Conservation (phyloP, 768 basidiomycete genomes). For the Rubroboletus pulcherrimus region DNA sequence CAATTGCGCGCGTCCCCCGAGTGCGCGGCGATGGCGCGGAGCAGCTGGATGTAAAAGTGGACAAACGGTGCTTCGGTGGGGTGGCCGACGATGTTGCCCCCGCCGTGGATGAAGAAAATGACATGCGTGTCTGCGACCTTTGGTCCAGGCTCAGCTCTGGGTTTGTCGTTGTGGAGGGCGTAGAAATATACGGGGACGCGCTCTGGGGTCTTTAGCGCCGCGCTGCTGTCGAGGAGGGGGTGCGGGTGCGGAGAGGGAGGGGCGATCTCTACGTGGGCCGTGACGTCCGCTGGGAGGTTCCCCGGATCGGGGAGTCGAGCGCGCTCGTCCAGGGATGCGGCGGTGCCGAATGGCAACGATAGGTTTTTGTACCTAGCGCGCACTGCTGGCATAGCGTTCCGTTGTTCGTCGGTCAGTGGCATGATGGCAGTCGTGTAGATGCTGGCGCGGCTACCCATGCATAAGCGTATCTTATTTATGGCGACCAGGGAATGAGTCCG, state of each 20-base stretch:
- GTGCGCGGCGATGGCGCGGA: conserved; percentile 4
- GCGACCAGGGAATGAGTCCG: neutral
- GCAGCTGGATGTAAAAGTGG: conserved; percentile 5
- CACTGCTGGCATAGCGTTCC: neutral
- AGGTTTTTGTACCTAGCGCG: neutral
- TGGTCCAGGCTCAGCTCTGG: neutral
- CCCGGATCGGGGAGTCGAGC: neutral
- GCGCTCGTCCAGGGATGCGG: conserved; percentile 16
- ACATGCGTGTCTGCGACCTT: conserved; percentile 5
- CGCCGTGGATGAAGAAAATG: conserved; percentile 26
- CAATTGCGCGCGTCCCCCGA: neutral
- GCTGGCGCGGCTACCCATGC: neutral
- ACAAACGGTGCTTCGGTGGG: conserved; percentile 8
- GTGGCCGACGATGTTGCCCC: conserved; percentile 16
- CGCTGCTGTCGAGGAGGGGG: neutral
- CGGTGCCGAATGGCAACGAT: neutral
- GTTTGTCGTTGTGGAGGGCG: neutral
- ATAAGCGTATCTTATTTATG: neutral
- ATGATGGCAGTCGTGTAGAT: neutral
- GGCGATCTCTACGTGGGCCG: conserved; percentile 14
- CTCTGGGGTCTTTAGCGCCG: conserved; percentile 12
- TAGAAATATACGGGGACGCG: conserved; percentile 23
- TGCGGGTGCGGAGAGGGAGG: conserved; percentile 6
- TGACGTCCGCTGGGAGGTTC: conserved; percentile 11
- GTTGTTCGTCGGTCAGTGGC: conserved; percentile 18